Percentiles rank a stretch among this genome's conserved stretches.
Evolutionary conservation across 371 early-diverging fungal species (phyloP).

Genomic region (Mortierella sp.): DNA sequence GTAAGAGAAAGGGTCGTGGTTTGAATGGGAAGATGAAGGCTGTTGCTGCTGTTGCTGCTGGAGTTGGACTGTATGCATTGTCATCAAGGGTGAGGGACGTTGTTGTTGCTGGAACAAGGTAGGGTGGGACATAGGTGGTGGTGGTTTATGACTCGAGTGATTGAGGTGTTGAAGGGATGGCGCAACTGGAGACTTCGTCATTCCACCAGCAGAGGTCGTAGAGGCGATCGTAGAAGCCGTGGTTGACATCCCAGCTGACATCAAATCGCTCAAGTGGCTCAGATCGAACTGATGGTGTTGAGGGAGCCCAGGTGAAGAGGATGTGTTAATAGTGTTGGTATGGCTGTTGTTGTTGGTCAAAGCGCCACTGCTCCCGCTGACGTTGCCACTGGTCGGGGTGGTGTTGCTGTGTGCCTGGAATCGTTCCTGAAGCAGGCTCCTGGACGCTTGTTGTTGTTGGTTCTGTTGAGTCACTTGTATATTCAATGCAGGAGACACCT

Average conservation of each 20-base stretch:
- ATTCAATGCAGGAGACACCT: background rate
- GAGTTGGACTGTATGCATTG: background rate
- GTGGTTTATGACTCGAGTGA: constrained; percentile 7
- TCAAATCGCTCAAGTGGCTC: constrained; percentile 30
- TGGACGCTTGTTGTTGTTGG: constrained; percentile 13
- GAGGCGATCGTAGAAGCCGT: background rate
- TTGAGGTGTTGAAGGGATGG: constrained; percentile 8
- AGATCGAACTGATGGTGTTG: constrained; percentile 23
- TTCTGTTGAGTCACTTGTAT: background rate
- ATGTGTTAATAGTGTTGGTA: background rate
- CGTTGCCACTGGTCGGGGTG: background rate
- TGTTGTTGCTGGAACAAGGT: background rate
- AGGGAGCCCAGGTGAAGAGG: constrained; percentile 7
- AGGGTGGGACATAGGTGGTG: background rate
- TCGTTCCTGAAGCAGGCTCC: background rate
- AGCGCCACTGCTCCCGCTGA: background rate
- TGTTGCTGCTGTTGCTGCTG: constrained; percentile 10
- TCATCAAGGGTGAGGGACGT: constrained; percentile 2
- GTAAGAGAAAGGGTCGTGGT: constrained; percentile 19
- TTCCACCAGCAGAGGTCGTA: too few species aligned
- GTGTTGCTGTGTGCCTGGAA: background rate
- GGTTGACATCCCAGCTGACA: constrained; percentile 23
- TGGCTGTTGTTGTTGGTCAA: background rate
- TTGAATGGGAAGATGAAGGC: constrained; percentile 20
- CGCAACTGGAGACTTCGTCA: background rate